phyloP scores from a whole-genome alignment of 2,329 filamentous ascomycete genomes.

The Xylaria sp. region DNA sequence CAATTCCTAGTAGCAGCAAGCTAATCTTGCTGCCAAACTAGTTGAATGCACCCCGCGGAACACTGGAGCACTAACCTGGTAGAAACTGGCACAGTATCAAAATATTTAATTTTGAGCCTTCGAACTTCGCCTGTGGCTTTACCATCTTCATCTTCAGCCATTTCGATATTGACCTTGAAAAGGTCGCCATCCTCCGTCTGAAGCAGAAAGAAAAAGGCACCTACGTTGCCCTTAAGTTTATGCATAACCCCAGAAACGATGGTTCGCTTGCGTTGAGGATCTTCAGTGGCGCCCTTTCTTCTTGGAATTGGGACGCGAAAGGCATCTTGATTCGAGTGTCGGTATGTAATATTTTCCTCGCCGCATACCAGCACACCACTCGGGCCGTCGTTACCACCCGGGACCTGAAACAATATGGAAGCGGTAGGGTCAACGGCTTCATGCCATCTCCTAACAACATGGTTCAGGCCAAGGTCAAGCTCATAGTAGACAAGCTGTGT shows the following conservation, averaged over 20 bases:
- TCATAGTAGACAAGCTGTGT: slow-evolving; percentile 97
- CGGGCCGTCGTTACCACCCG: slow-evolving; percentile 89
- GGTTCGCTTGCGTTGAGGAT: slow-evolving; percentile 85
- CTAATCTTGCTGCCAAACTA: not conserved
- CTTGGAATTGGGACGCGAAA: slow-evolving; percentile 90
- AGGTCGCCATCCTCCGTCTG: slow-evolving; percentile 98
- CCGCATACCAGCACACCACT: slow-evolving; percentile 95
- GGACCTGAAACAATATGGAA: slow-evolving; percentile 91
- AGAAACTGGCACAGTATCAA: slow-evolving; percentile 91
- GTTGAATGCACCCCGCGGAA: not conserved
- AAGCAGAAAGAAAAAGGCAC: slow-evolving; percentile 95
- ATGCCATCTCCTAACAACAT: slow-evolving; percentile 96
- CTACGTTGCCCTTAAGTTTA: slow-evolving; percentile 80
- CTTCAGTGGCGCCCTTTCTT: slow-evolving; percentile 84
- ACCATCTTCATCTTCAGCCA: slow-evolving; percentile 80
- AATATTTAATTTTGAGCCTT: slow-evolving; percentile 92
- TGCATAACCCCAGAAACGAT: slow-evolving; percentile 97
- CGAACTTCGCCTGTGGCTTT: slow-evolving; percentile 81
- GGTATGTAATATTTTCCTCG: slow-evolving; percentile 93
- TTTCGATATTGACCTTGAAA: slow-evolving; percentile 94
- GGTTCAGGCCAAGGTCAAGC: slow-evolving; percentile 93
- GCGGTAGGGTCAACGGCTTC: slow-evolving; percentile 91
- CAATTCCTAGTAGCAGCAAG: not conserved
- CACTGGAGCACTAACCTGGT: slow-evolving; percentile 52
- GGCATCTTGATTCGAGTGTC: slow-evolving; percentile 92